A percentile compares a stretch with the other conserved stretches of the same genome.
phyloP scores from a whole-genome alignment of 2,329 filamentous ascomycete genomes.

The Alternaria panax region DNA sequence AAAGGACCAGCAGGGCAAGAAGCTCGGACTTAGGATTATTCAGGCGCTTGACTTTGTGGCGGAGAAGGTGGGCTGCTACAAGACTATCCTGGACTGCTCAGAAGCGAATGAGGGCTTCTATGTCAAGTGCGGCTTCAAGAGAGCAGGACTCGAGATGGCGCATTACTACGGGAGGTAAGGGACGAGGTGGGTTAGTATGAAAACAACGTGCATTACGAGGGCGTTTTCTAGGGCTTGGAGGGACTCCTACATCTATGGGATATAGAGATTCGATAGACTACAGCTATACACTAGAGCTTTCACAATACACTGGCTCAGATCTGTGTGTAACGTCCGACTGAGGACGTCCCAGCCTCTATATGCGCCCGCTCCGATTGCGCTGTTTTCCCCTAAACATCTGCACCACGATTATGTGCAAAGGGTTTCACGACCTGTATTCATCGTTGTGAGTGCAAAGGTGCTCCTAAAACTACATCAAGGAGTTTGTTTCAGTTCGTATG shows the following conservation, averaged over 20 bases:
- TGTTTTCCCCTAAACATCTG: background rate
- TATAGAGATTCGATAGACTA: conserved; percentile 6
- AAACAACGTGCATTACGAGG: conserved; percentile 5
- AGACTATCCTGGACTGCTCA: conserved; percentile 94
- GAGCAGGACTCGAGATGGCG: conserved; percentile 94
- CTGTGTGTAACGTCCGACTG: background rate
- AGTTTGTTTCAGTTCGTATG: background rate
- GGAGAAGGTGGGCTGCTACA: conserved; percentile 91
- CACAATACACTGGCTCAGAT: background rate
- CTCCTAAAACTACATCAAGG: background rate
- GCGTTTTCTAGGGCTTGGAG: conserved; percentile 1
- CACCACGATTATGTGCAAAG: background rate
- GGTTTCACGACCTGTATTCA: background rate
- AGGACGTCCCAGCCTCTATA: background rate
- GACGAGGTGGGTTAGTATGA: background rate
- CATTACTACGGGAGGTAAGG: conserved; percentile 73
- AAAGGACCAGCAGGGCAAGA: conserved; percentile 96
- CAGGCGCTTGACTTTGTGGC: conserved; percentile 91
- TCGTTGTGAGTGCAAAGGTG: background rate
- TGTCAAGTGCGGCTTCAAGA: conserved; percentile 93
- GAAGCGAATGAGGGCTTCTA: conserved; percentile 98
- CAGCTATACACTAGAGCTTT: background rate
- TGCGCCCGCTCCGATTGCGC: background rate
- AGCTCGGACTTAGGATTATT: conserved; percentile 89
- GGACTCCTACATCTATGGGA: background rate